Conservation (phyloP, 352 stramenopile species). For the Pythium biforme region DNA sequence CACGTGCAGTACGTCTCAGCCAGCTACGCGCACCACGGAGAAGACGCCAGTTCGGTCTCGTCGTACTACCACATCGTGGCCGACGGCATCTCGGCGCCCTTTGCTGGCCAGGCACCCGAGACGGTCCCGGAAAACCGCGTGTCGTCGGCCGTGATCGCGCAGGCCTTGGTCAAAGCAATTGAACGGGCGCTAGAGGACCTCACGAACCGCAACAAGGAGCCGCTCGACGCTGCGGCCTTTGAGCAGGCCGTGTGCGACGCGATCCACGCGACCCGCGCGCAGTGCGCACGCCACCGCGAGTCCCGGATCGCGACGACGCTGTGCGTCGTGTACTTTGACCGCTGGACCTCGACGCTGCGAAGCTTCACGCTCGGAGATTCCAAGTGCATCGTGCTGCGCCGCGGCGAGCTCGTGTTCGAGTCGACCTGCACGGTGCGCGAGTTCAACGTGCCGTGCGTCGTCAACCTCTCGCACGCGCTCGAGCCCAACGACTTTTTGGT, state of each 20-base stretch:
- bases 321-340: constrained; percentile 70
- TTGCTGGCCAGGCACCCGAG: constrained; percentile 35
- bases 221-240: constrained; percentile 39
- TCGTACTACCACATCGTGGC: constrained; percentile 78
- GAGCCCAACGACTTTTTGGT: constrained; percentile 60
- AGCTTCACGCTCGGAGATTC: constrained; percentile 80
- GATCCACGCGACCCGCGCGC: constrained; percentile 52
- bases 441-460: constrained; percentile 79
- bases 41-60: constrained; percentile 60
- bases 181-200: constrained; percentile 48
- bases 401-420: constrained; percentile 57
- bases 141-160: constrained; percentile 58
- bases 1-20: constrained; percentile 44
- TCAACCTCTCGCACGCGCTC: constrained; percentile 57
- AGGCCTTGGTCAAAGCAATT: constrained; percentile 54
- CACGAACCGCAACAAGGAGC: constrained; percentile 47
- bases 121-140: constrained; percentile 23
- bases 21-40: constrained; percentile 54
- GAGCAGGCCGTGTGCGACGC: constrained; percentile 53
- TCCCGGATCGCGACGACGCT: constrained; percentile 69
- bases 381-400: constrained; percentile 65
- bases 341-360: constrained; percentile 53
- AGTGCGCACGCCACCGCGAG: constrained; percentile 56
- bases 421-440: constrained; percentile 64
- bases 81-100: constrained; percentile 69